Conservation (phyloP, 306 rosid species). For the Quercus wislizeni region DNA sequence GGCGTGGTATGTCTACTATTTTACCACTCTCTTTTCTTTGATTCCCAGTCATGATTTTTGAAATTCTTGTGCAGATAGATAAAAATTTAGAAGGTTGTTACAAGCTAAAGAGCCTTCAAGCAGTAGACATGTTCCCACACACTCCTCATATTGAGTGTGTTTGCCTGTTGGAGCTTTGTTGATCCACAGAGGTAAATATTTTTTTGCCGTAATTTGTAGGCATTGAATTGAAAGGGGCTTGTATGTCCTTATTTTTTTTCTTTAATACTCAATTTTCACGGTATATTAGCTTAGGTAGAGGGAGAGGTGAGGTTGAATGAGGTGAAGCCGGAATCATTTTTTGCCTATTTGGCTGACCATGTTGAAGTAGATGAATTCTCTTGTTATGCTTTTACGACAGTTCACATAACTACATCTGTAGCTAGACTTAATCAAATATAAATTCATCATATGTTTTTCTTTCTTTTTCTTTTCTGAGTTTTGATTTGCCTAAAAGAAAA, state of each 20-base stretch:
- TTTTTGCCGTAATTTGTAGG: neutral
- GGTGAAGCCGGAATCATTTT: neutral
- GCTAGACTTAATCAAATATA: too few relatives aligned
- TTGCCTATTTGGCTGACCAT: too few relatives aligned
- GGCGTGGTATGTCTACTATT: slow-evolving; percentile 65
- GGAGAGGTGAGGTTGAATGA: neutral
- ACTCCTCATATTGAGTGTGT: slow-evolving; percentile 97
- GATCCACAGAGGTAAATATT: slow-evolving; percentile 20
- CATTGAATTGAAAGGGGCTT: neutral
- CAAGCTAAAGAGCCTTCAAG: slow-evolving; percentile 69
- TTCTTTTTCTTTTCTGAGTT: too few relatives aligned
- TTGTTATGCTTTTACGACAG: too few relatives aligned
- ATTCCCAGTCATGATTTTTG: slow-evolving; percentile 24
- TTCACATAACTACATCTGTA: too few relatives aligned
- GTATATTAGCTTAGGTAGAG: neutral
- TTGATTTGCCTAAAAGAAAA: too few relatives aligned
- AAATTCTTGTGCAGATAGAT: slow-evolving; percentile 55
- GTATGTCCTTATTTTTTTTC: neutral
- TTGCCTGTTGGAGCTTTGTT: slow-evolving; percentile 74
- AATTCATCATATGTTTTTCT: too few relatives aligned
- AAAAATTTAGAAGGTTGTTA: slow-evolving; percentile 77
- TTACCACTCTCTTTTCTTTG: neutral
- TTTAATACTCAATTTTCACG: neutral
- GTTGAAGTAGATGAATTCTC: too few relatives aligned
- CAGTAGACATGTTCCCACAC: slow-evolving; percentile 99